Percentiles rank a stretch among this genome's conserved stretches.
Evolutionary conservation across 192 early-diverging fungal genomes (phyloP).

Genomic region (Podila minutissima): DNA sequence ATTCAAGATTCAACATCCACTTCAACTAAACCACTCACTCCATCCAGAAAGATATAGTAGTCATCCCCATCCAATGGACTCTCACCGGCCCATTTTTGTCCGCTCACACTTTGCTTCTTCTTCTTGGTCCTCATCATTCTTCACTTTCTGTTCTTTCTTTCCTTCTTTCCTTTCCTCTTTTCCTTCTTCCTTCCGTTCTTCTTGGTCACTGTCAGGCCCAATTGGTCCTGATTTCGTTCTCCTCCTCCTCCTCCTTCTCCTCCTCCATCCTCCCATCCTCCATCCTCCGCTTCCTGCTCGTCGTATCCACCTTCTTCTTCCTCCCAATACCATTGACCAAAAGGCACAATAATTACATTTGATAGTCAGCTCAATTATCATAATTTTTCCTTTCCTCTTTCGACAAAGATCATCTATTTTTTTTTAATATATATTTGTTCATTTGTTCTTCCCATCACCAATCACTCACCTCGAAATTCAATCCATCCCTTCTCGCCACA

Average conservation of each 20-base stretch:
- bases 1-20: no score
- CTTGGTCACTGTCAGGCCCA: neutral
- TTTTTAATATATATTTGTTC: neutral
- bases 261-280: neutral
- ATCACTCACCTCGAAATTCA: neutral
- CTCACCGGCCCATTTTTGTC: no score
- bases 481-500: neutral
- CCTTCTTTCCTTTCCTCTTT: neutral
- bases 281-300: neutral
- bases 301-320: no score
- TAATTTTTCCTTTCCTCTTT: neutral
- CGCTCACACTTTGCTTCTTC: neutral
- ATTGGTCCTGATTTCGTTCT: neutral
- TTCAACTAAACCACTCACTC: neutral
- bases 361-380: no score
- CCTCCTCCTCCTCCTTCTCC: neutral
- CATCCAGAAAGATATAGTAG: no score
- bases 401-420: neutral
- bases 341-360: no score
- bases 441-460: neutral
- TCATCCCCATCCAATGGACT: no score
- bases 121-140: neutral
- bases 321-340: no score
- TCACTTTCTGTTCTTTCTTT: neutral
- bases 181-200: neutral